Base-by-base conservation (phyloP, 192 early-diverging fungal genomes). In the Fimicolochytrium jonesii region DNA sequence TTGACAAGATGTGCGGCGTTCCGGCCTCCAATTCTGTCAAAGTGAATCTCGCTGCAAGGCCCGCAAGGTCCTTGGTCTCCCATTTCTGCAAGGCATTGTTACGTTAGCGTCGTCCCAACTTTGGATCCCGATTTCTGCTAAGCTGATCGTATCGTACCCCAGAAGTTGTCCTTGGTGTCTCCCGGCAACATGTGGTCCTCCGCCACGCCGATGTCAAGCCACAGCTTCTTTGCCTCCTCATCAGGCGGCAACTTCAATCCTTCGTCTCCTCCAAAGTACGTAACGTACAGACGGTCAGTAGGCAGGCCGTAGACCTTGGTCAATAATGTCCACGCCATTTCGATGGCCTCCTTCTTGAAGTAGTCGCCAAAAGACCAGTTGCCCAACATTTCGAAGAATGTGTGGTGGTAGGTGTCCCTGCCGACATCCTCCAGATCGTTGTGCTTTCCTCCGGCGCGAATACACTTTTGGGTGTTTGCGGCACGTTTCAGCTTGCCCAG, bases 301-400 rank as follows among this genome's bases (percentile, higher is more conserved):
- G 89, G 81, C 22, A 98, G 75, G 22, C 78, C 75, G 63, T 88
- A 91, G 17, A 92, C 91, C 52, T 86, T 70, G 13, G 92, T 98
- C 72, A 98, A 79, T 42, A 96, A 80, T 54, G 92, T 90, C 94
- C 94, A 98, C 42, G 88, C 90, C 77, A 86, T 89, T 20, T 64
- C 76, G 55, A 95, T 91, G 20, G 93, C 95, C 66, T 94, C 94
- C 77, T 86, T 80, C 86, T 98, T 98, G 76, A 98, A 98, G 77
- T 98, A 96, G 68, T 98, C 91, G 59, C 95, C 93, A 74, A 98
- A 98, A n/a, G 93, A 96, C 95, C 95, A 98, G 86, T 98, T 98
- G 59, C 95, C 95, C 72, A 98, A 80, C 95, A 98, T 98, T 75
- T 98, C 95, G 79, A 98, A 98, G 82, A 96, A 98, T 37, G 95